Base-by-base conservation (phyloP, 2,329 filamentous ascomycete genomes). In the Diplocarpon rosae region DNA sequence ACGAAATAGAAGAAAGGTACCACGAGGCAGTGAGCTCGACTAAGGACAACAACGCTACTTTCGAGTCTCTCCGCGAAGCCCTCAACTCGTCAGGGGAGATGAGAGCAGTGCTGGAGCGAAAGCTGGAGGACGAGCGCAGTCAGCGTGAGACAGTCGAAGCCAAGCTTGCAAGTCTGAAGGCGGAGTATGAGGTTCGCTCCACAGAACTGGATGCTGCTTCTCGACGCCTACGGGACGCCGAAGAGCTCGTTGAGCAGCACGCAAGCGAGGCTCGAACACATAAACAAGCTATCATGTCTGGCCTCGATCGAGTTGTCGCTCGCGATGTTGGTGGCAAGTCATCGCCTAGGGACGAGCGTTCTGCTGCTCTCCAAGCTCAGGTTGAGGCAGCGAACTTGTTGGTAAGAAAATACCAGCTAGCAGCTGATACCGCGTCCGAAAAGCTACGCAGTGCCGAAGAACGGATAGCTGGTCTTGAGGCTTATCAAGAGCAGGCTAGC, bases 401-500 rank as follows among this genome's bases (percentile, higher is more conserved):
- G 61, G 87, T 89, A 24, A 85, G 83, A 63, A 87, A 87, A 59
- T 94, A 95, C 56, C 88, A 95, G 62, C 74, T 82, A 49, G 89
- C 93, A 47, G 90, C 89, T 1, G 87, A 98, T 62, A 68, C 73
- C 20, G 88, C 89, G 2, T 83, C 87, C 0, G 88, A 95, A 59
- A 93, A 89, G 62, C 72, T 98, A 42, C 83, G 92, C 42, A 83
- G 83, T 47, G 92, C 92, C 3, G 93, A 98, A 65, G 93, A 96
- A 67, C 81, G 92, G 34, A 96, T 98, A 62, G 93, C 92, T 5
- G 92, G 92, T 6, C 74, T 98, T 3, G 92, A 98, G 63, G 86
- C 88, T 24, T 96, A 96, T 63, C 92, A 98, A 65, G 92, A 98
- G 61, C 92, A 98, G 65, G 84, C 89, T 3, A 96, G 89, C 64